These are phyloP conservation scores for Morella rubra DNA, from an alignment of 306 rosid species.

Conservation along the genomic window DNA sequence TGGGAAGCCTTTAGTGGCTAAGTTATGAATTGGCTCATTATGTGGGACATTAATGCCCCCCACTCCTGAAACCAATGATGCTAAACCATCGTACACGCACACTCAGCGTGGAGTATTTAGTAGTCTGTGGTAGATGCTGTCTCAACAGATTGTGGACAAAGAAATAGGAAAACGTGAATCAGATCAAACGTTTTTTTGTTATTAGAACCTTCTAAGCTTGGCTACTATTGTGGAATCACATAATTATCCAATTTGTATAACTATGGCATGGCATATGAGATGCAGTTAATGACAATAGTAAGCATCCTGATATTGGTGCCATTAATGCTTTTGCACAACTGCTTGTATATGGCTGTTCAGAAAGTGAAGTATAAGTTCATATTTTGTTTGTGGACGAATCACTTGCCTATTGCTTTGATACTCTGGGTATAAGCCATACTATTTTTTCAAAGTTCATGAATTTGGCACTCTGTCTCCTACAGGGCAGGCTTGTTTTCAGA, in stretches of 20 bases:
- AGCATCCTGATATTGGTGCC: not conserved
- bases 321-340: not conserved
- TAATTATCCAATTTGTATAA: not conserved
- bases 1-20: not conserved
- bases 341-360: too few species aligned
- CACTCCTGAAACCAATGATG: not conserved
- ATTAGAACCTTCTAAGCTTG: not conserved
- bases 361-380: too few species aligned
- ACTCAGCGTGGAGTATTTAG: too few species aligned
- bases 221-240: not conserved
- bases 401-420: too few species aligned
- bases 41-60: not conserved
- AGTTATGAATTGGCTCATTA: not conserved
- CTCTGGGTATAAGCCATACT: too few species aligned
- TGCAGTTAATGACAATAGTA: not conserved
- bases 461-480: constrained; percentile 21
- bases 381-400: too few species aligned
- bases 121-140: not conserved
- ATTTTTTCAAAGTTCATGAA: not conserved
- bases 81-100: not conserved
- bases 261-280: not conserved
- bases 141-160: not conserved
- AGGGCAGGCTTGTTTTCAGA: constrained; percentile 79
- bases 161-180: not conserved
- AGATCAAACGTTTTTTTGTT: not conserved